Evolutionary conservation across 2,329 filamentous ascomycete species (phyloP).

Genomic region (Xylaria sp.): DNA sequence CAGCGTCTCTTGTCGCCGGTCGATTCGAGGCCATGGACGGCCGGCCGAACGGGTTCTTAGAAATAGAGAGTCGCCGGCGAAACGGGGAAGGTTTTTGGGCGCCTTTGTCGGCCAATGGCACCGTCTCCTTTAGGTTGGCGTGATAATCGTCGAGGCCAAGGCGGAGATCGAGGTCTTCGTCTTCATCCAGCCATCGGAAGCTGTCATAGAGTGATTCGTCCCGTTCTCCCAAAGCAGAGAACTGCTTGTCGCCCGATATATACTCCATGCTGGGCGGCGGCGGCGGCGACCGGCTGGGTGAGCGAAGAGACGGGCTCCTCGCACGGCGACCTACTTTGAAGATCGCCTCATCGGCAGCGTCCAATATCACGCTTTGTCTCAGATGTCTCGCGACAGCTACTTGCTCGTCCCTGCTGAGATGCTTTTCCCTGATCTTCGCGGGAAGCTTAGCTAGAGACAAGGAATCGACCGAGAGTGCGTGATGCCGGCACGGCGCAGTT

Average conservation of each 20-base stretch:
- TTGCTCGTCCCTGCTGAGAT: slow-evolving; percentile 70
- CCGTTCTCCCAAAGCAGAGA: slow-evolving; percentile 35
- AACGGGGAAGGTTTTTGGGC: slow-evolving; percentile 61
- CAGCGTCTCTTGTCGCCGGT: slow-evolving; percentile 48
- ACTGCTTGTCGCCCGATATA: slow-evolving; percentile 32
- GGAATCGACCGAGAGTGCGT: slow-evolving; percentile 53
- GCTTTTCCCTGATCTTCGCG: slow-evolving; percentile 65
- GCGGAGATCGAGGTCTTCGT: slow-evolving; percentile 68
- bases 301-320: slow-evolving; percentile 36
- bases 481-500: slow-evolving; percentile 22
- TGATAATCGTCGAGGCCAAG: slow-evolving; percentile 73
- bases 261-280: slow-evolving; percentile 33
- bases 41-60: slow-evolving; percentile 65
- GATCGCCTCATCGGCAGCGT: slow-evolving; percentile 58
- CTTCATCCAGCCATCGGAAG: slow-evolving; percentile 75
- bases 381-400: slow-evolving; percentile 55
- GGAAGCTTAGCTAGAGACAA: slow-evolving; percentile 69
- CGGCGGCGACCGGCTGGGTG: slow-evolving; percentile 34
- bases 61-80: slow-evolving; percentile 72
- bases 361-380: slow-evolving; percentile 55
- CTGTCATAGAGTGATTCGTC: slow-evolving; percentile 65
- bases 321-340: slow-evolving; percentile 47
- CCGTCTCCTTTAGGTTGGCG: slow-evolving; percentile 58
- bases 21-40: slow-evolving; percentile 53
- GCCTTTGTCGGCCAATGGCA: slow-evolving; percentile 48